Conservation (phyloP, 305 asterid species). For the Ajuga reptans region DNA sequence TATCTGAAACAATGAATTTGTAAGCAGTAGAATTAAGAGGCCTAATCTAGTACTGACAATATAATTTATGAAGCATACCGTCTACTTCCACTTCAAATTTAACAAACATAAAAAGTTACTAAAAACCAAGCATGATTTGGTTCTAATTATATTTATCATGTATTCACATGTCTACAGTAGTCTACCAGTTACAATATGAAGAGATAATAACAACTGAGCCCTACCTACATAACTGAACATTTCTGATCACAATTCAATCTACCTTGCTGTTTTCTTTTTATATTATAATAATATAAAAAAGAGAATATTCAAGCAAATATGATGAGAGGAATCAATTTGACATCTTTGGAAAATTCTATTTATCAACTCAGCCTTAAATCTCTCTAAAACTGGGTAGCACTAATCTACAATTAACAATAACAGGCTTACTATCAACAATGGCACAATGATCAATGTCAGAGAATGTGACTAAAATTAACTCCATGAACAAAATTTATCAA, state of each 20-base stretch:
- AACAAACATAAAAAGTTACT: neutral
- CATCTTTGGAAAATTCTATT: neutral
- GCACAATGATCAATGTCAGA: neutral
- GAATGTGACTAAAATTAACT: neutral
- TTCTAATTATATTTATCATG: neutral
- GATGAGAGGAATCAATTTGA: neutral
- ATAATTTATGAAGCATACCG: neutral
- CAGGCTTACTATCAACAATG: neutral
- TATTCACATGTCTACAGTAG: neutral
- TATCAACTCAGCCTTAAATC: neutral
- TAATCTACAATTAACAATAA: neutral
- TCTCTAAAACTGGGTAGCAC: neutral
- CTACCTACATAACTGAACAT: neutral
- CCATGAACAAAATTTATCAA: neutral
- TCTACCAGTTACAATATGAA: neutral
- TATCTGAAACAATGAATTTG: neutral
- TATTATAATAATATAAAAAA: neutral
- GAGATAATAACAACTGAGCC: neutral
- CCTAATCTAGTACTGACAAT: conserved; percentile 11
- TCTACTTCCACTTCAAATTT: conserved; percentile 4
- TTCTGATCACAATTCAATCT: neutral
- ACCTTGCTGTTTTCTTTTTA: neutral
- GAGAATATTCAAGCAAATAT: neutral
- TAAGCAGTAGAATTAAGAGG: neutral
- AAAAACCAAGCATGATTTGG: conserved; percentile 4